phyloP scores from a whole-genome alignment of 2,329 filamentous ascomycete species.

The Cladosporium velox region DNA sequence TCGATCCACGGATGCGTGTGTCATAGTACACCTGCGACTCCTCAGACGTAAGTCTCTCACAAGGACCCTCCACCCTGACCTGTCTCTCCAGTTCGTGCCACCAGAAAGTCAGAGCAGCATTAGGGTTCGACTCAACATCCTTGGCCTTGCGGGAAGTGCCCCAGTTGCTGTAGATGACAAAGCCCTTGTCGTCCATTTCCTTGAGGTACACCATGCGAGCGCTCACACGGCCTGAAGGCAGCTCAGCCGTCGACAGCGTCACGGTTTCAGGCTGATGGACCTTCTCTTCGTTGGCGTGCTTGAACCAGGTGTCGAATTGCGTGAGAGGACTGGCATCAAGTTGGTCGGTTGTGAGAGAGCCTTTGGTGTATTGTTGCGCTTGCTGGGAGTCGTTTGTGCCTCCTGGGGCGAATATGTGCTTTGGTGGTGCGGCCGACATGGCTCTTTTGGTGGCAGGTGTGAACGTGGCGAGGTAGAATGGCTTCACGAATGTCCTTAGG shows the following conservation, averaged over 20 bases:
- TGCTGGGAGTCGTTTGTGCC: constrained; percentile 60
- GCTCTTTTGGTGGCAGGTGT: constrained; percentile 17
- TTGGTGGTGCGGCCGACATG: constrained; percentile 32
- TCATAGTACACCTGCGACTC: constrained; percentile 72
- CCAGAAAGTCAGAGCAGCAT: constrained; percentile 84
- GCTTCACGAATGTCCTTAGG: constrained; percentile 1
- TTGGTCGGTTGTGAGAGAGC: constrained; percentile 61
- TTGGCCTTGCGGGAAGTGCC: constrained; percentile 69
- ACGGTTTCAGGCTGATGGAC: constrained; percentile 84
- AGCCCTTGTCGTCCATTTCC: constrained; percentile 80
- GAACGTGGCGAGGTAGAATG: constrained; percentile 9
- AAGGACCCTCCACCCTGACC: constrained; percentile 80
- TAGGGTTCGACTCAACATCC: constrained; percentile 72
- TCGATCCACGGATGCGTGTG: constrained; percentile 72
- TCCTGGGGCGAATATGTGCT: constrained; percentile 64
- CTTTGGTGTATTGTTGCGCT: constrained; percentile 74
- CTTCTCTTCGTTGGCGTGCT: constrained; percentile 61
- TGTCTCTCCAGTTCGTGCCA: constrained; percentile 87
- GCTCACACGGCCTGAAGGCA: constrained; percentile 82
- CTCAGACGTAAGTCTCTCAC: constrained; percentile 65
- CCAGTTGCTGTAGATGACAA: constrained; percentile 93
- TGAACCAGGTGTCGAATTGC: constrained; percentile 93
- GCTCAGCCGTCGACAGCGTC: constrained; percentile 77
- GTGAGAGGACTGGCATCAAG: constrained; percentile 67
- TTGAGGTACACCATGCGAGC: constrained; percentile 92